A percentile compares a stretch with the other conserved stretches of the same genome.
Evolutionary conservation across 176 grass and related monocot species (phyloP).

Genomic region (Sorghum bicolor): DNA sequence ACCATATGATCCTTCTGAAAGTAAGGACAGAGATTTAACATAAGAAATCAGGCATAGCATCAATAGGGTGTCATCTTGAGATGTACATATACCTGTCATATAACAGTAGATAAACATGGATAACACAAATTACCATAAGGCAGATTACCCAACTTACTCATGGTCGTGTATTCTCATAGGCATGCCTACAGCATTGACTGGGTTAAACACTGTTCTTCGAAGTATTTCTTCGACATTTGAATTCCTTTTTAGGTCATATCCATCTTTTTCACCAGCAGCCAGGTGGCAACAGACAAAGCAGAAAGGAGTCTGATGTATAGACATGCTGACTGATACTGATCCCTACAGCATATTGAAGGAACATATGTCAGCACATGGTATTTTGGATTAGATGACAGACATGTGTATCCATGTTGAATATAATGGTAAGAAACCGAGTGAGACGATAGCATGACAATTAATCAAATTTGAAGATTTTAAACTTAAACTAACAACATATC

Average conservation of each 20-base stretch:
- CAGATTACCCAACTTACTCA: conserved; percentile 48
- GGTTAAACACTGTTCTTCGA: conserved; percentile 67
- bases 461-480: background rate
- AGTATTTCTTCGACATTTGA: conserved; percentile 79
- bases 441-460: background rate
- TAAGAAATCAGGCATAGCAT: conserved; percentile 24
- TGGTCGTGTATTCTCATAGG: conserved; percentile 62
- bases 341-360: conserved; percentile 55
- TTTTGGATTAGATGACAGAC: conserved; percentile 2
- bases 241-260: conserved; percentile 69
- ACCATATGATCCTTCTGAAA: conserved; percentile 94
- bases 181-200: conserved; percentile 37
- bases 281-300: conserved; percentile 93
- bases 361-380: conserved; percentile 9
- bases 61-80: background rate
- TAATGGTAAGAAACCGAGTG: background rate
- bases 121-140: background rate
- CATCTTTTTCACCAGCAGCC: conserved; percentile 79
- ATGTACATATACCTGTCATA: background rate
- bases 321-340: conserved; percentile 97
- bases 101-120: background rate
- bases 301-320: conserved; percentile 77
- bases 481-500: background rate
- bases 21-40: background rate
- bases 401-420: background rate